phyloP scores from a whole-genome alignment of 2,329 filamentous ascomycete species.

The Lachnellula cervina region DNA sequence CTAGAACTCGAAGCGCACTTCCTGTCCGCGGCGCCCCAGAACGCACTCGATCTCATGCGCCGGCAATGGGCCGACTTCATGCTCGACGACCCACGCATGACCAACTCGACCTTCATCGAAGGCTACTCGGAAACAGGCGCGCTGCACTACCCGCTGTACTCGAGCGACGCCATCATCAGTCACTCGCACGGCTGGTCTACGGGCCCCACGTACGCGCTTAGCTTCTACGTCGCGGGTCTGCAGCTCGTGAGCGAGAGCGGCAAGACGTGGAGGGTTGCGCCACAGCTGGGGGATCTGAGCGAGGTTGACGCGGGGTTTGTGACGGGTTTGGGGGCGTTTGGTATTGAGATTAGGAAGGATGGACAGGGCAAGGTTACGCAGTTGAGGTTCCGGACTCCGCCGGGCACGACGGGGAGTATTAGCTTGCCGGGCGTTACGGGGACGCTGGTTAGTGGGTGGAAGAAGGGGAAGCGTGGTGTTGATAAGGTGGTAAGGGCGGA shows the following conservation, averaged over 20 bases:
- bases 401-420: constrained; percentile 1
- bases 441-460: not conserved
- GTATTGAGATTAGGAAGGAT: not conserved
- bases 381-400: constrained; percentile 1
- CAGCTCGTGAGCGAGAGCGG: constrained; percentile 22
- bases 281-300: constrained; percentile 33
- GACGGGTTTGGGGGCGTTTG: not conserved
- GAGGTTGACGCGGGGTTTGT: constrained; percentile 35
- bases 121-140: constrained; percentile 33
- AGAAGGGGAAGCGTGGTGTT: not conserved
- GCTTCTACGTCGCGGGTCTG: constrained; percentile 27
- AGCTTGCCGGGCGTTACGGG: constrained; percentile 1
- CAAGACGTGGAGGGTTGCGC: constrained; percentile 28
- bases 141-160: constrained; percentile 34
- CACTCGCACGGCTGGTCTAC: constrained; percentile 35
- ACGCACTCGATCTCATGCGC: constrained; percentile 51
- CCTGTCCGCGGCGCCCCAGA: constrained; percentile 39
- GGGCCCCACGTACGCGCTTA: constrained; percentile 29
- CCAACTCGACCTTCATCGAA: constrained; percentile 35
- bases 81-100: constrained; percentile 38
- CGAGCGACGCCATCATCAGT: constrained; percentile 30
- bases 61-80: constrained; percentile 54
- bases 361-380: not conserved
- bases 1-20: constrained; percentile 44
- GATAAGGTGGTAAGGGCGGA: not conserved